These are phyloP conservation scores for Pythium diclinum DNA, from an alignment of 352 stramenopile genomes.

Conservation along the genomic window DNA sequence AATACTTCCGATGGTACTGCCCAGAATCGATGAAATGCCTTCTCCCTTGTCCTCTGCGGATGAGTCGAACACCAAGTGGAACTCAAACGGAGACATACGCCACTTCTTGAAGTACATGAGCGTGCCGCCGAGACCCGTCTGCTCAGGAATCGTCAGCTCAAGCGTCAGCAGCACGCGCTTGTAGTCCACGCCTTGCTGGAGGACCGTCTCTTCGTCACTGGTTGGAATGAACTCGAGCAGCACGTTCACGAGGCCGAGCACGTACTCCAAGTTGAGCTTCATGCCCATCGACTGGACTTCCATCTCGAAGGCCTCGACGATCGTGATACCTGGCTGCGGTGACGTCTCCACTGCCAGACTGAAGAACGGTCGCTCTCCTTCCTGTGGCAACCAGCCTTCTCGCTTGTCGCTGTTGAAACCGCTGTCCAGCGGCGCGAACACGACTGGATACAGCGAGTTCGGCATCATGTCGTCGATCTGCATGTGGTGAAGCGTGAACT, in stretches of 20 bases:
- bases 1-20: constrained; percentile 82
- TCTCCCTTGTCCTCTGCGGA: constrained; percentile 72
- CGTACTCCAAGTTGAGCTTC: constrained; percentile 82
- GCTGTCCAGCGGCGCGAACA: constrained; percentile 77
- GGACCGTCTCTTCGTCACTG: constrained; percentile 61
- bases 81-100: constrained; percentile 62
- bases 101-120: constrained; percentile 86
- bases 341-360: constrained; percentile 57
- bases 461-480: constrained; percentile 87
- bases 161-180: constrained; percentile 56
- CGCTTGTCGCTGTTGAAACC: constrained; percentile 87
- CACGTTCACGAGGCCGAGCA: constrained; percentile 65
- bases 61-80: constrained; percentile 85
- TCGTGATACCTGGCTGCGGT: constrained; percentile 62
- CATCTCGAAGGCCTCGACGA: constrained; percentile 80
- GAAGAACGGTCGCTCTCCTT: constrained; percentile 77
- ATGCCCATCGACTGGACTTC: constrained; percentile 64
- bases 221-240: constrained; percentile 71
- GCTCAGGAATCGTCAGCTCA: constrained; percentile 52
- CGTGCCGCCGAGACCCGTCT: constrained; percentile 42
- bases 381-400: constrained; percentile 76
- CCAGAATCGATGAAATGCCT: constrained; percentile 77
- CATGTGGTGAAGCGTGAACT: constrained; percentile 75
- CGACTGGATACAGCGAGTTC: constrained; percentile 64
- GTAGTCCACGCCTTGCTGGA: constrained; percentile 58